Percentiles rank a stretch among this genome's conserved stretches.
These are phyloP conservation scores for Ogataea wickerhamii DNA, from an alignment of 805 yeast species.

Conservation along the genomic window DNA sequence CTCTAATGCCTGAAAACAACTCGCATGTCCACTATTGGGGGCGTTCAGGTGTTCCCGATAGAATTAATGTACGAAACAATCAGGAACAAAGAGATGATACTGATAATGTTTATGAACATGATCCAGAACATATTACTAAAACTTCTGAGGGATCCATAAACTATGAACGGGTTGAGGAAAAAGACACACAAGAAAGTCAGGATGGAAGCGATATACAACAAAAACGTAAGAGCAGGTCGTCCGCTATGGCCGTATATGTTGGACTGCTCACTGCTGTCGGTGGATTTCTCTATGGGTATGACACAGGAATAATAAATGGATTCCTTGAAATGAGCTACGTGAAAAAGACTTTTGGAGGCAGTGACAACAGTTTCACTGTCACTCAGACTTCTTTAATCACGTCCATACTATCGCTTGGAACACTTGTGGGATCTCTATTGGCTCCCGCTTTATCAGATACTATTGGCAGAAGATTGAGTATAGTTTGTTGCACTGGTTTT, in stretches of 20 bases:
- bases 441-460: slow-evolving; percentile 67
- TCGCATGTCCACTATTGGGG: no score
- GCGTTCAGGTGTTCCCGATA: no score
- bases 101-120: no score
- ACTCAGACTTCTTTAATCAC: slow-evolving; percentile 69
- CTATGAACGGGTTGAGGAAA: no score
- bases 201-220: slow-evolving; percentile 4
- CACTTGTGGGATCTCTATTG: slow-evolving; percentile 61
- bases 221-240: slow-evolving; percentile 34
- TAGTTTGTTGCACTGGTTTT: slow-evolving; percentile 56
- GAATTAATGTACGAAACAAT: no score
- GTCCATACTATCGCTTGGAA: slow-evolving; percentile 77
- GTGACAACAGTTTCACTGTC: slow-evolving; percentile 44
- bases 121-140: no score
- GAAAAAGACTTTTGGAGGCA: slow-evolving; percentile 43
- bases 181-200: no score
- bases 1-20: no score
- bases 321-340: slow-evolving; percentile 74
- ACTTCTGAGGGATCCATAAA: no score
- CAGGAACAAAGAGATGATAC: no score
- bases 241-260: slow-evolving; percentile 63
- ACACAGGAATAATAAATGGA: slow-evolving; percentile 82
- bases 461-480: slow-evolving; percentile 66
- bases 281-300: slow-evolving; percentile 86
- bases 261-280: slow-evolving; percentile 88